Percentiles rank a stretch among this genome's conserved stretches.
Evolutionary conservation across 331 rosid species (phyloP).

Genomic region (Quercus phellos): DNA sequence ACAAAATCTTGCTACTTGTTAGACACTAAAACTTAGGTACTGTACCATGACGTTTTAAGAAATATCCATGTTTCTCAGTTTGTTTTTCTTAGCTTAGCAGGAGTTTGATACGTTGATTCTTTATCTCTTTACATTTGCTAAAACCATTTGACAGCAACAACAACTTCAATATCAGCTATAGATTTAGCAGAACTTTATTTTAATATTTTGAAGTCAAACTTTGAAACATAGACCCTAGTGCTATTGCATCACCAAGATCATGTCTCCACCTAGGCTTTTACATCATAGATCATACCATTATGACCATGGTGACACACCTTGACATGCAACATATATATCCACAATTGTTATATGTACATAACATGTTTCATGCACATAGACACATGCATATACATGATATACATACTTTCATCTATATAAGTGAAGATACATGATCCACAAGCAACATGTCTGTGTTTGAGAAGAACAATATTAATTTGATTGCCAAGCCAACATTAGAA

Average conservation of each 20-base stretch:
- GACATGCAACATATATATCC: not conserved
- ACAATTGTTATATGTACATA: slow-evolving; percentile 4
- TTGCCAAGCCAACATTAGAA: not conserved
- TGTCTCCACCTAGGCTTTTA: not conserved
- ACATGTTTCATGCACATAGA: slow-evolving; percentile 14
- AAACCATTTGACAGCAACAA: not conserved
- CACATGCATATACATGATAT: not conserved
- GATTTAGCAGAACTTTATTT: not conserved
- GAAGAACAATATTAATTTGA: not conserved
- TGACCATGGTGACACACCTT: not conserved
- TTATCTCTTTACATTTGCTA: not conserved
- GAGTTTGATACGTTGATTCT: not conserved
- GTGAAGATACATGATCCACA: not conserved
- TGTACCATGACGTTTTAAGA: not conserved
- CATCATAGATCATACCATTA: not conserved
- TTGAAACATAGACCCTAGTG: not conserved
- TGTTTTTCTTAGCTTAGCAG: not conserved
- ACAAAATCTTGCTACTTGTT: too few species aligned
- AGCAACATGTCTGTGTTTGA: not conserved
- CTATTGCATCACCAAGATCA: not conserved
- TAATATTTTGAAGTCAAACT: not conserved
- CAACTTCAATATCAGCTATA: not conserved
- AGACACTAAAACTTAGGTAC: too few species aligned
- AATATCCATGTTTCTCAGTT: not conserved
- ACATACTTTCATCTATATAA: slow-evolving; percentile 7